A percentile compares a stretch with the other conserved stretches of the same genome.
phyloP scores from a whole-genome alignment of 257 asterid genomes.

The Coffea canephora region DNA sequence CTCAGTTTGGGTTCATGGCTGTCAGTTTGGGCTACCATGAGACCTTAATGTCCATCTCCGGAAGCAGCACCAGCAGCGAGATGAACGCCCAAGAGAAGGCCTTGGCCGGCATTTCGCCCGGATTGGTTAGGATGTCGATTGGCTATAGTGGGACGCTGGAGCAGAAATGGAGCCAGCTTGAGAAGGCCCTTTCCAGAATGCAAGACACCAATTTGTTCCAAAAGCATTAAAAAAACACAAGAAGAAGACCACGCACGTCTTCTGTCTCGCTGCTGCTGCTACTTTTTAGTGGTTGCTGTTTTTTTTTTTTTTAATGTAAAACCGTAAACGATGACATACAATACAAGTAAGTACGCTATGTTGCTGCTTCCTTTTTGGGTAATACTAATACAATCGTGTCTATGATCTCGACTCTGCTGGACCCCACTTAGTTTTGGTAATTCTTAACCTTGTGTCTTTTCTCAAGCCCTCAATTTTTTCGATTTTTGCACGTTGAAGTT shows the following conservation, averaged over 20 bases:
- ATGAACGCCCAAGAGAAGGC: conserved; percentile 64
- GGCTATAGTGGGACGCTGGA: conserved; percentile 80
- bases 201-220: conserved; percentile 34
- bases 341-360: no score
- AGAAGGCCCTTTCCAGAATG: conserved; percentile 63
- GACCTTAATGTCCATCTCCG: conserved; percentile 93
- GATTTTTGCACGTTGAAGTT: no score
- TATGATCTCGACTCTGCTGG: no score
- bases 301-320: no score
- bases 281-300: background rate
- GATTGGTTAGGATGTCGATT: conserved; percentile 78
- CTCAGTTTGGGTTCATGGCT: conserved; percentile 88
- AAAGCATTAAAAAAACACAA: conserved; percentile 13
- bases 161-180: conserved; percentile 89
- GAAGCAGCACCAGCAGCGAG: conserved; percentile 93
- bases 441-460: no score
- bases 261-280: background rate
- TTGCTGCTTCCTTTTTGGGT: background rate
- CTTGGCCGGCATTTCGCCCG: conserved; percentile 82
- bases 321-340: no score
- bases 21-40: conserved; percentile 93
- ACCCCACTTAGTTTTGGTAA: no score
- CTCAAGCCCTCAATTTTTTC: no score
- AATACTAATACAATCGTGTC: no score
- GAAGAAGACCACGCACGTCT: no score